Evolutionary conservation across 495 filamentous ascomycete species (phyloP).

Genomic region (Penicillium psychrofluorescens): DNA sequence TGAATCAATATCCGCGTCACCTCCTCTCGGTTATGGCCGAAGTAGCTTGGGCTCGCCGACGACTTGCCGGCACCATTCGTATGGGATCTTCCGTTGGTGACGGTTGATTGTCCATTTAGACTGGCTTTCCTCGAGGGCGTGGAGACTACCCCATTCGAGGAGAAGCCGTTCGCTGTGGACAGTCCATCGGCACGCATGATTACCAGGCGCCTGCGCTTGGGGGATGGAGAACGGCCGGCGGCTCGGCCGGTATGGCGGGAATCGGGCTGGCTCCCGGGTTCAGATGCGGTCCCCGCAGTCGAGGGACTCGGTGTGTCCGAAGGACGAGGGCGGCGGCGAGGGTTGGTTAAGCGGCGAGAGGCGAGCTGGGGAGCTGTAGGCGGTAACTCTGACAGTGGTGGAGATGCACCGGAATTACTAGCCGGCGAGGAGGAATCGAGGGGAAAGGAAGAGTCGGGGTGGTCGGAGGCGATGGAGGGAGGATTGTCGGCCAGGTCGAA

Average conservation of each 20-base stretch:
- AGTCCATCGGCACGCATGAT: slow-evolving; percentile 56
- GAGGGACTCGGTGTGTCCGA: slow-evolving; percentile 17
- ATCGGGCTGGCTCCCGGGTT: slow-evolving; percentile 19
- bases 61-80: slow-evolving; percentile 42
- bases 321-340: slow-evolving; percentile 21
- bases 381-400: slow-evolving; percentile 5
- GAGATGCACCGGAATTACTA: slow-evolving; percentile 11
- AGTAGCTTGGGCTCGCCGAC: slow-evolving; percentile 41
- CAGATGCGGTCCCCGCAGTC: slow-evolving; percentile 18
- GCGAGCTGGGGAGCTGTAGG: slow-evolving; percentile 5
- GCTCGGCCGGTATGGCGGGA: slow-evolving; percentile 18
- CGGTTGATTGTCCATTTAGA: slow-evolving; percentile 43
- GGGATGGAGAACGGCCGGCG: slow-evolving; percentile 35
- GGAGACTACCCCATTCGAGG: slow-evolving; percentile 38
- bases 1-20: slow-evolving; percentile 91
- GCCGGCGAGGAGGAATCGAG: slow-evolving; percentile 15
- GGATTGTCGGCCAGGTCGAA: slow-evolving; percentile 61
- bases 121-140: slow-evolving; percentile 33
- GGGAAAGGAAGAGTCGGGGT: slow-evolving; percentile 42
- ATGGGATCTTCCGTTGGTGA: slow-evolving; percentile 16
- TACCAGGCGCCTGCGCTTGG: slow-evolving; percentile 57
- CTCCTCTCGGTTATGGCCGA: slow-evolving; percentile 87
- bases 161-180: slow-evolving; percentile 39
- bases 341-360: slow-evolving; percentile 1
- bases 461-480: slow-evolving; percentile 52